Percentiles rank a stretch among this genome's conserved stretches.
phyloP scores from a whole-genome alignment of 768 basidiomycete genomes.

The Boletus subcaerulescens region DNA sequence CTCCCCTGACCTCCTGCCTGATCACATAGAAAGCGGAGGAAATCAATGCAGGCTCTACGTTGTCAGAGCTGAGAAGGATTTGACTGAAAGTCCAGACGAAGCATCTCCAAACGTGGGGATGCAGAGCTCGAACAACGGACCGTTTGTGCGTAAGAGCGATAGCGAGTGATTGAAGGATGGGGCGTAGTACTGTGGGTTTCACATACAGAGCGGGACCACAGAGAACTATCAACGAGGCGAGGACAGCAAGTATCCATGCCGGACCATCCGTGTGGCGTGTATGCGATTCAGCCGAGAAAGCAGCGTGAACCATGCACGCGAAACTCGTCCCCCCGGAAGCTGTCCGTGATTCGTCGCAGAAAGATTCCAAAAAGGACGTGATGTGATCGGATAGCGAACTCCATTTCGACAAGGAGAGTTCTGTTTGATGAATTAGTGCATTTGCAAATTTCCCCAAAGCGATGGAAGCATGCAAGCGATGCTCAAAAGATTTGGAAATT shows the following conservation, averaged over 20 bases:
- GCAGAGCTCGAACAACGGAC: slow-evolving; percentile 36
- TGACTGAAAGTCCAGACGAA: slow-evolving; percentile 55
- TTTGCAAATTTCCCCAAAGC: slow-evolving; percentile 26
- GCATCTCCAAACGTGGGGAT: slow-evolving; percentile 49
- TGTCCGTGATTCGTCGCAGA: slow-evolving; percentile 6
- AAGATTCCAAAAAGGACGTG: slow-evolving; percentile 23
- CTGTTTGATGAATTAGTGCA: slow-evolving; percentile 32
- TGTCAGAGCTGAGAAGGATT: slow-evolving; percentile 27
- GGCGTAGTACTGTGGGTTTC: slow-evolving; percentile 36
- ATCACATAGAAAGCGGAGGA: slow-evolving; percentile 42
- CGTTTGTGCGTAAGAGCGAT: slow-evolving; percentile 33
- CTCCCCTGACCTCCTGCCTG: slow-evolving; percentile 44
- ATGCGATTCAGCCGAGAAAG: slow-evolving; percentile 25
- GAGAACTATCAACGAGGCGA: slow-evolving; percentile 48
- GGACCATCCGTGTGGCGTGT: slow-evolving; percentile 29
- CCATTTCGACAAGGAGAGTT: slow-evolving; percentile 27
- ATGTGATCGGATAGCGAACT: slow-evolving; percentile 26
- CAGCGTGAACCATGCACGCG: slow-evolving; percentile 24
- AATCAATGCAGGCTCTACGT: slow-evolving; percentile 23
- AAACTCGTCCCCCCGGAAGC: slow-evolving; percentile 17
- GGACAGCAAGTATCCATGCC: slow-evolving; percentile 42
- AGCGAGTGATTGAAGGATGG: slow-evolving; percentile 37
- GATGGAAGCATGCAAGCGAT: slow-evolving; percentile 22
- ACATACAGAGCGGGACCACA: slow-evolving; percentile 43
- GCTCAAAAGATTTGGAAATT: slow-evolving; percentile 10